Evolutionary conservation across 345 rosid genomes (phyloP).

Genomic region (Salix brachista): DNA sequence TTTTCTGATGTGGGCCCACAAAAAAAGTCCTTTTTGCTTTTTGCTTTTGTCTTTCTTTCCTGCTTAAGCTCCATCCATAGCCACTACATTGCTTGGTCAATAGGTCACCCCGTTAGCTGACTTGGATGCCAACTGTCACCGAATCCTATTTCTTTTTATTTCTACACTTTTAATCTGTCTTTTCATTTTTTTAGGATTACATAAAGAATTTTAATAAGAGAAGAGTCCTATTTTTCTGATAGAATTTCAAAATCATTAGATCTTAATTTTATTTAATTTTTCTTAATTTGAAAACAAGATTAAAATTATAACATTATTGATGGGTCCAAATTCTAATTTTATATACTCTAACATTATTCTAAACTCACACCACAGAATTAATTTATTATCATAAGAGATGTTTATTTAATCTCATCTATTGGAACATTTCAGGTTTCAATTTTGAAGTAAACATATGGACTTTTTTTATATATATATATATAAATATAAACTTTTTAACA

Average conservation of each 20-base stretch:
- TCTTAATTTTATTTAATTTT: too few species aligned
- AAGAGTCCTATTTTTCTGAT: neutral
- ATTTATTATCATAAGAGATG: too few species aligned
- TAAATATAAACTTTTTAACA: too few species aligned
- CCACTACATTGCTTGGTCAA: conserved; percentile 31
- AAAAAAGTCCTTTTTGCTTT: neutral
- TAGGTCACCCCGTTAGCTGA: conserved; percentile 26
- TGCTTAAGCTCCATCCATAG: conserved; percentile 31
- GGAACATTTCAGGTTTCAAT: too few species aligned
- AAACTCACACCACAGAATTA: too few species aligned
- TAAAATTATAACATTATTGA: neutral
- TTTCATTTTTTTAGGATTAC: neutral
- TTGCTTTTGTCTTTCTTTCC: conserved; percentile 9
- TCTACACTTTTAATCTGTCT: neutral
- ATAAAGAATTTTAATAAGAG: neutral
- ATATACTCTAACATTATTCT: too few species aligned
- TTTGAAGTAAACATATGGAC: too few species aligned
- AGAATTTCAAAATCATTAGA: too few species aligned
- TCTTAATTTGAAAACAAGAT: too few species aligned
- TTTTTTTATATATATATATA: too few species aligned
- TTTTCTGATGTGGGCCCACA: neutral
- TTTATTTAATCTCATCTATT: too few species aligned
- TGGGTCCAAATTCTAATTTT: too few species aligned
- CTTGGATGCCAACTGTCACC: conserved; percentile 43
- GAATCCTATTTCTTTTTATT: neutral